Conservation (phyloP, 1,284 basidiomycete genomes). For the Grifola frondosa region DNA sequence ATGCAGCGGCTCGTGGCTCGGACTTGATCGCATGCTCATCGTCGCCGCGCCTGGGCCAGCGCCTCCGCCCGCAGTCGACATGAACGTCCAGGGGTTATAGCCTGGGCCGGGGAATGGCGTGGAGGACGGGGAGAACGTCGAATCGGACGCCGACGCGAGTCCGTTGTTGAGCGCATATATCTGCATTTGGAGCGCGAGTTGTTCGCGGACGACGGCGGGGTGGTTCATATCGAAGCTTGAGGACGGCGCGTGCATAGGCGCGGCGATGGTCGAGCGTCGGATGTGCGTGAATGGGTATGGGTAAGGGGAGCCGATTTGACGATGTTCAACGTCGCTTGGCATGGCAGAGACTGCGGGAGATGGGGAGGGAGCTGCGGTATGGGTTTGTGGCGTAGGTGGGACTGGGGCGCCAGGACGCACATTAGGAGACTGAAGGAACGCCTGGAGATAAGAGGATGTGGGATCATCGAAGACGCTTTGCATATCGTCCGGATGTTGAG, state of each 20-base stretch:
- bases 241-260: slow-evolving; percentile 41
- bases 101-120: slow-evolving; percentile 62
- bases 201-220: slow-evolving; percentile 57
- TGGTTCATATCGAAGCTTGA: slow-evolving; percentile 50
- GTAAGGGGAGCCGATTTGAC: slow-evolving; percentile 65
- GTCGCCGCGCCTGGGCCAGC: slow-evolving; percentile 32
- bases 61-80: slow-evolving; percentile 43
- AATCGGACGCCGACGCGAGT: slow-evolving; percentile 56
- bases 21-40: slow-evolving; percentile 69
- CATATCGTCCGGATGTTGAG: slow-evolving; percentile 47
- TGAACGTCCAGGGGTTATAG: slow-evolving; percentile 67
- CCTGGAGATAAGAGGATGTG: slow-evolving; percentile 54
- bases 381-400: slow-evolving; percentile 72
- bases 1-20: slow-evolving; percentile 68
- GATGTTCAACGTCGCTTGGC: slow-evolving; percentile 37
- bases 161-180: slow-evolving; percentile 72
- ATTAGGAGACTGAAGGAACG: slow-evolving; percentile 49
- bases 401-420: slow-evolving; percentile 68
- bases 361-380: slow-evolving; percentile 67
- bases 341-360: slow-evolving; percentile 55
- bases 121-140: slow-evolving; percentile 68
- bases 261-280: slow-evolving; percentile 46
- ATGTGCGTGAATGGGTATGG: slow-evolving; percentile 75
- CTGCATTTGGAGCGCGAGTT: slow-evolving; percentile 70
- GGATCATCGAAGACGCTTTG: slow-evolving; percentile 55